Evolutionary conservation across 345 rosid species (phyloP).

Genomic region (Pistacia integerrima): DNA sequence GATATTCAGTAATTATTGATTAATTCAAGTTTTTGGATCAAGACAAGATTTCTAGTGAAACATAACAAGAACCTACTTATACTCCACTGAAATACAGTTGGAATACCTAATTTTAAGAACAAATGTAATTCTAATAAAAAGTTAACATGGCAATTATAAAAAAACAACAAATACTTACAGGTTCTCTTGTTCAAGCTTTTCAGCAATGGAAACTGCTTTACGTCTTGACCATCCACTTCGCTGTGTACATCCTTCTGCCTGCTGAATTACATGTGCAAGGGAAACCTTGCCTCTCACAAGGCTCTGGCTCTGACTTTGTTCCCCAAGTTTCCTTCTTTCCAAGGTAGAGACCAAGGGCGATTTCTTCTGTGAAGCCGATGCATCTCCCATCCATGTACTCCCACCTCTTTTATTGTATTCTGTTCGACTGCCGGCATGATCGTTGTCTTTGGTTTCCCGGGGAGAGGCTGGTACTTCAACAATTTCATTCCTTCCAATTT

Average conservation of each 20-base stretch:
- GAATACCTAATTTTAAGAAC: not conserved
- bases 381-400: slow-evolving; percentile 26
- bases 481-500: slow-evolving; percentile 64
- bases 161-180: slow-evolving; percentile 52
- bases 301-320: slow-evolving; percentile 68
- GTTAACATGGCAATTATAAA: not conserved
- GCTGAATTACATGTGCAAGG: slow-evolving; percentile 82
- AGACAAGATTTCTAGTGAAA: slow-evolving; percentile 2
- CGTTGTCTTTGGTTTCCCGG: slow-evolving; percentile 30
- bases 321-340: slow-evolving; percentile 50
- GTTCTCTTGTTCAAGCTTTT: slow-evolving; percentile 95
- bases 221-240: slow-evolving; percentile 78
- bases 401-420: slow-evolving; percentile 37
- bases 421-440: slow-evolving; percentile 28
- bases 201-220: slow-evolving; percentile 85
- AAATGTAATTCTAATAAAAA: not conserved
- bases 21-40: not conserved
- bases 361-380: slow-evolving; percentile 31
- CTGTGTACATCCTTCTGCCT: slow-evolving; percentile 78
- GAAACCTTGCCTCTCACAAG: slow-evolving; percentile 93
- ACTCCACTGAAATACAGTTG: not conserved
- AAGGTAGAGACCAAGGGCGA: slow-evolving; percentile 23
- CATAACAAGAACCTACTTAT: not conserved
- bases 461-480: slow-evolving; percentile 65
- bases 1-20: not conserved